Evolutionary conservation across 1,139 yeast species (phyloP), one percentile per base, ranked within the genome.

Genomic region (Debaryomyces singareniensis): DNA sequence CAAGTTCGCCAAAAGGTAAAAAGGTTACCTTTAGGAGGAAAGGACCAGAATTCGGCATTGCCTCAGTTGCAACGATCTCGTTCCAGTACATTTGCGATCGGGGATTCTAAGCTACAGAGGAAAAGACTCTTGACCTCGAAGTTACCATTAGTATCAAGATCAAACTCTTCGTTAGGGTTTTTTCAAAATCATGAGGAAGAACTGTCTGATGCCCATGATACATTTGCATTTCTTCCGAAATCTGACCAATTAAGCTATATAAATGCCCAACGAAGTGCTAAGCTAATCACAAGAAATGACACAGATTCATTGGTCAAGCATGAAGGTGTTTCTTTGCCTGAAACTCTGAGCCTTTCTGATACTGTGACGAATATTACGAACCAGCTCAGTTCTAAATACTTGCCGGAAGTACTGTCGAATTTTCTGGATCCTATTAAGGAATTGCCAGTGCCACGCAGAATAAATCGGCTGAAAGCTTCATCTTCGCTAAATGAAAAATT

Each of bases 21-120:
- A 25, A 49, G 76, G 39, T 54, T 69, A 2, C 76, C 77, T 1
- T 55, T 71, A 34, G 73, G 74, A 3, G 75, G 75, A 2, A 71
- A 71, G 40, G 69, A 66, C 42, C 61, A 54, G 32, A 70, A 70
- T 42, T 42, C 42, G 16, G 38, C 39, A 20, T 30, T 49, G n/a
- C 58, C 62, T 2, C 30, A 47, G 3, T 49, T 64, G 35, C 55
- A 49, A 29, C 47, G 68, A 34, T 61, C 70, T 3, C 55, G 58
- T 29, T 49, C 67, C 9, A 44, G 53, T 13, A 35, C 59, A 18
- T 44, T 34, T 15, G 12, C 31, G 18, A 3, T 23, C n/a, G 20
- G 20, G 7, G 35, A 32, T 13, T 27, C 24, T 11, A 29, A 30
- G 7, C 28, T 26, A 2, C 38, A 29, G 22, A 34, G 36, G 13